These are phyloP conservation scores for Plasmopara muralis DNA, from an alignment of 352 stramenopile genomes.

Conservation along the genomic window DNA sequence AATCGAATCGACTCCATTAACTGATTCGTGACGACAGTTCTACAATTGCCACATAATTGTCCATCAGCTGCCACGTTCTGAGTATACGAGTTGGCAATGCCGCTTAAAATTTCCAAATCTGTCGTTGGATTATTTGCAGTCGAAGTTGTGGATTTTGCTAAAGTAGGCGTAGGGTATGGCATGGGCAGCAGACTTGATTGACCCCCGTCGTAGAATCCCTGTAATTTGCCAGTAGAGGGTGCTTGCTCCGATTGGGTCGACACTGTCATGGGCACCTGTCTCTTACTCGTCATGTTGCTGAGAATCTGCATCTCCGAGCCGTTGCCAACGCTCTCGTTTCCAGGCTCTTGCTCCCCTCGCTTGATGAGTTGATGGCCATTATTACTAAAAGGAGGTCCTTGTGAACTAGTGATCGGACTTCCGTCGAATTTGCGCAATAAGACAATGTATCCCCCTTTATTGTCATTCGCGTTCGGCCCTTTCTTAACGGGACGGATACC, in stretches of 20 bases:
- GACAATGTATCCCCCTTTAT: constrained; percentile 75
- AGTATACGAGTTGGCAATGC: constrained; percentile 80
- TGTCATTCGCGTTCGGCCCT: constrained; percentile 77
- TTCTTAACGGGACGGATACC: constrained; percentile 76
- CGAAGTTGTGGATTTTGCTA: constrained; percentile 13
- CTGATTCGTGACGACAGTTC: constrained; percentile 60
- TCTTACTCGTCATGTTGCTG: constrained; percentile 38
- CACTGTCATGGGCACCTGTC: constrained; percentile 33
- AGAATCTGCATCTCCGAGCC: constrained; percentile 16
- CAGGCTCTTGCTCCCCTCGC: constrained; percentile 16
- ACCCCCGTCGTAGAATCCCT: constrained; percentile 53
- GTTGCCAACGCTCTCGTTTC: constrained; percentile 18
- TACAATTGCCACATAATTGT: constrained; percentile 55
- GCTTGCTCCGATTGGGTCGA: constrained; percentile 20
- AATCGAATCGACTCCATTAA: constrained; percentile 74
- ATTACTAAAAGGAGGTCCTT: constrained; percentile 7
- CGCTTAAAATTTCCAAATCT: constrained; percentile 75
- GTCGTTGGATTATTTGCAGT: constrained; percentile 31
- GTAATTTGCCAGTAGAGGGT: constrained; percentile 28
- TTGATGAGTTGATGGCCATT: constrained; percentile 16
- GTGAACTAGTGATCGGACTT: constrained; percentile 4
- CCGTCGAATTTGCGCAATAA: constrained; percentile 60
- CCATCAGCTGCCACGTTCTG: constrained; percentile 38
- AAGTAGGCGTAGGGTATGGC: constrained; percentile 40
- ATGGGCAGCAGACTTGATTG: constrained; percentile 44